Conservation (phyloP, 2,329 filamentous ascomycete species). For the Pestalotiopsis fici region DNA sequence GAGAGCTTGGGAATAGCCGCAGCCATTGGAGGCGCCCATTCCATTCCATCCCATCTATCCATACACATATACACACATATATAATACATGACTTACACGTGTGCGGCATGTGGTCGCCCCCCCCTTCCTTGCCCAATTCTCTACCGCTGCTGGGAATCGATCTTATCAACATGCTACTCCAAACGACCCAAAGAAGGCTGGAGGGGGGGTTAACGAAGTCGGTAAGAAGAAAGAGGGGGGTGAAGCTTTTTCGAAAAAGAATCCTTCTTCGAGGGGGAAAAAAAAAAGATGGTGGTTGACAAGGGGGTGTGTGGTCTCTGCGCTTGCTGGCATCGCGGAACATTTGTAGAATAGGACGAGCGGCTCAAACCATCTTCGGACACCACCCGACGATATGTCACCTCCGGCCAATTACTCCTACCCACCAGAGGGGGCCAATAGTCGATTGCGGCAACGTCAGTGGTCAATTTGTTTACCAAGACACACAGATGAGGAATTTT, state of each 20-base stretch:
- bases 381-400: slow-evolving; percentile 1
- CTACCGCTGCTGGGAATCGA: neutral
- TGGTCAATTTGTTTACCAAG: neutral
- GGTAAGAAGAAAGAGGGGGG: neutral
- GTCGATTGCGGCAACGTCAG: neutral
- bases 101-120: slow-evolving; percentile 2
- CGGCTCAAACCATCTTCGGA: slow-evolving; percentile 4
- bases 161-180: neutral
- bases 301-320: neutral
- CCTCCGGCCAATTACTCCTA: neutral
- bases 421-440: neutral
- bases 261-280: neutral
- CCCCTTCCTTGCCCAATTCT: neutral
- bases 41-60: neutral
- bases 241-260: neutral
- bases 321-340: neutral
- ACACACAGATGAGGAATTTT: neutral
- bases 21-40: neutral
- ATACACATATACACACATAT: neutral
- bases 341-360: slow-evolving; percentile 1
- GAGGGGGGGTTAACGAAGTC: neutral
- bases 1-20: neutral
- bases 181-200: neutral
- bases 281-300: neutral
- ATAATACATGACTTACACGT: neutral